A percentile compares a stretch with the other conserved stretches of the same genome.
Conservation (phyloP, 208 protist genomes). For the Acanthamoeba divionensis region DNA sequence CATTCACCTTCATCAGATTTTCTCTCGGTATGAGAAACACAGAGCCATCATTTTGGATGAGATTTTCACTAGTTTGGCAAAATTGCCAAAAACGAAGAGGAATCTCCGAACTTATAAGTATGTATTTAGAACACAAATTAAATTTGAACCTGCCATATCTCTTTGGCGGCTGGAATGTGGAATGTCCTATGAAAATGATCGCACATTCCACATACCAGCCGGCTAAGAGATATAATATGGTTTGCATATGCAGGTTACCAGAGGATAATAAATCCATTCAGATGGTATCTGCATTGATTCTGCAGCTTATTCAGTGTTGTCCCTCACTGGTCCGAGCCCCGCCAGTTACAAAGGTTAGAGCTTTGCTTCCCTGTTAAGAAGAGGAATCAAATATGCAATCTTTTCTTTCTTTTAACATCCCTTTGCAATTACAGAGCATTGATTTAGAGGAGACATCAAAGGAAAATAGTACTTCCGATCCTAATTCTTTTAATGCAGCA, state of each 20-base stretch:
- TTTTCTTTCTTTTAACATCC: too few species aligned
- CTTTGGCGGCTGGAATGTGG: too few species aligned
- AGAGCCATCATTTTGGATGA: conserved; percentile 37
- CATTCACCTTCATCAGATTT: conserved; percentile 8
- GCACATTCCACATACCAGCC: too few species aligned
- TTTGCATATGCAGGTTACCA: neutral
- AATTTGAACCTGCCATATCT: too few species aligned
- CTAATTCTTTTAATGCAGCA: conserved; percentile 37
- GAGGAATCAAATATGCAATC: too few species aligned
- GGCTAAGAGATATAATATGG: too few species aligned
- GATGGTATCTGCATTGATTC: conserved; percentile 50
- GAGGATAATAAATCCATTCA: conserved; percentile 44
- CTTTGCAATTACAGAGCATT: too few species aligned
- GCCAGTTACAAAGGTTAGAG: too few species aligned
- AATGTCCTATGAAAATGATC: too few species aligned
- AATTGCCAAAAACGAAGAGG: conserved; percentile 38
- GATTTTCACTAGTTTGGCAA: conserved; percentile 28
- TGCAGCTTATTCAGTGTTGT: conserved; percentile 52
- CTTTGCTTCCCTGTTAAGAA: too few species aligned
- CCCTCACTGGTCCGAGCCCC: conserved; percentile 23
- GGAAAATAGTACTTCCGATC: too few species aligned
- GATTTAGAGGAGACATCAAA: too few species aligned
- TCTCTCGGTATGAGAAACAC: conserved; percentile 41
- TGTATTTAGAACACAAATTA: neutral
- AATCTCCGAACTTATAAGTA: conserved; percentile 19